phyloP scores from a whole-genome alignment of 805 yeast species.

The Wickerhamiella kurtzmanii region DNA sequence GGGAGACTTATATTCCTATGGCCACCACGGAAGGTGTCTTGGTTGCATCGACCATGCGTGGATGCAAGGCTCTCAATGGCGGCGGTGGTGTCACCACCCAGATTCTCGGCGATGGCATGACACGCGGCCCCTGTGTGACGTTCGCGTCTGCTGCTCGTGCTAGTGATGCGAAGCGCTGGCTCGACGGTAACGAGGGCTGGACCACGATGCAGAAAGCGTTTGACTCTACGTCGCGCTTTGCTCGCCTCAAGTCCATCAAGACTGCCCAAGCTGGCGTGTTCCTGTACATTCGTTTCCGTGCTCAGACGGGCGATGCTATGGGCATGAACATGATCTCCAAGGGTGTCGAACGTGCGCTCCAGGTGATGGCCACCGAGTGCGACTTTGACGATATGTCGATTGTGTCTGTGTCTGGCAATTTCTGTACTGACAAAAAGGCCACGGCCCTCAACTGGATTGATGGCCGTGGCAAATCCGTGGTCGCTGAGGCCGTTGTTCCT shows the following conservation, averaged over 20 bases:
- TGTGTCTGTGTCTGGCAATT: conserved; percentile 90
- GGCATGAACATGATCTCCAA: conserved; percentile 99
- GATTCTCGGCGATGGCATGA: conserved; percentile 93
- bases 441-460: conserved; percentile 99
- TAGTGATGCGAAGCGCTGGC: conserved; percentile 90
- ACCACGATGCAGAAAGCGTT: conserved; percentile 70
- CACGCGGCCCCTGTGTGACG: conserved; percentile 95
- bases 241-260: conserved; percentile 78
- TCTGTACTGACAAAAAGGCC: conserved; percentile 94
- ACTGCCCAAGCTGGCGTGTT: conserved; percentile 91
- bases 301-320: conserved; percentile 99
- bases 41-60: conserved; percentile 97
- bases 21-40: conserved; percentile 99
- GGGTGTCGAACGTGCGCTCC: conserved; percentile 83
- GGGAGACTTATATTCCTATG: conserved; percentile 86
- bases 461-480: conserved; percentile 97
- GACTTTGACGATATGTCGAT: conserved; percentile 93
- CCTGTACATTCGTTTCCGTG: conserved; percentile 80
- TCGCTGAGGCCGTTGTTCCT: conserved; percentile 89
- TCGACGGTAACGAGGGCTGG: conserved; percentile 92
- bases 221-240: conserved; percentile 94
- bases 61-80: conserved; percentile 92
- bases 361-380: conserved; percentile 70
- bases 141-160: conserved; percentile 75
- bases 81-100: conserved; percentile 96